Evolutionary conservation across 177 flowering plant species (phyloP).

Genomic region (Telopea speciosissima): DNA sequence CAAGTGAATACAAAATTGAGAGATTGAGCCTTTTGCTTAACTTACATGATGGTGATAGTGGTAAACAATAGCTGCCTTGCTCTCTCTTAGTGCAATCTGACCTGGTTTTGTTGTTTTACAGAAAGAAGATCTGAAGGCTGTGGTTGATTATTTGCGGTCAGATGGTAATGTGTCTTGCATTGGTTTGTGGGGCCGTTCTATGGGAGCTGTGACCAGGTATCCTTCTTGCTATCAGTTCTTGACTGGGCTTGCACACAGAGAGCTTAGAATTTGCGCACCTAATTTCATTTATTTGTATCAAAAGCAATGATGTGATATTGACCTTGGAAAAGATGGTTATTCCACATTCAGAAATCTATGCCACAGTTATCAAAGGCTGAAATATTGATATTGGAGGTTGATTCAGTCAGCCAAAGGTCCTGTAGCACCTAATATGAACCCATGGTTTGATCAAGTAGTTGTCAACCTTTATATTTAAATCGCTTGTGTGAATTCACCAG

Average conservation of each 20-base stretch:
- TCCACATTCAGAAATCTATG: background rate
- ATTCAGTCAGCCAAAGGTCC: background rate
- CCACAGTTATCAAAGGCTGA: background rate
- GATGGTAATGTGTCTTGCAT: slow-evolving; percentile 86
- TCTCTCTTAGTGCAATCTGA: background rate
- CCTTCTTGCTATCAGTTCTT: slow-evolving; percentile 1
- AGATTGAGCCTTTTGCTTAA: background rate
- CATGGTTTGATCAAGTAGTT: background rate
- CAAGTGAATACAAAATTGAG: background rate
- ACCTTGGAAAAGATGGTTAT: background rate
- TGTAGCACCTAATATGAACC: background rate
- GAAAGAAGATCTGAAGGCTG: slow-evolving; percentile 94
- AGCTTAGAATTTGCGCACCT: background rate
- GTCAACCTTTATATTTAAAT: background rate
- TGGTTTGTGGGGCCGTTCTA: slow-evolving; percentile 99
- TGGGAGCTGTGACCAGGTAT: slow-evolving; percentile 99
- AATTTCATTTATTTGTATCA: no score
- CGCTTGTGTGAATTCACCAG: no score
- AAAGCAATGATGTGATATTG: background rate
- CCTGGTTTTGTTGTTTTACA: slow-evolving; percentile 30
- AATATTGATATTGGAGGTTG: background rate
- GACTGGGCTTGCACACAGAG: background rate
- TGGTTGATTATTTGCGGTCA: slow-evolving; percentile 68
- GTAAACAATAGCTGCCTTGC: background rate
- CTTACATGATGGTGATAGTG: background rate